Evolutionary conservation across 1,284 basidiomycete species (phyloP), one percentile per base, ranked within the genome.

Genomic region (Apiotrichum gracile): DNA sequence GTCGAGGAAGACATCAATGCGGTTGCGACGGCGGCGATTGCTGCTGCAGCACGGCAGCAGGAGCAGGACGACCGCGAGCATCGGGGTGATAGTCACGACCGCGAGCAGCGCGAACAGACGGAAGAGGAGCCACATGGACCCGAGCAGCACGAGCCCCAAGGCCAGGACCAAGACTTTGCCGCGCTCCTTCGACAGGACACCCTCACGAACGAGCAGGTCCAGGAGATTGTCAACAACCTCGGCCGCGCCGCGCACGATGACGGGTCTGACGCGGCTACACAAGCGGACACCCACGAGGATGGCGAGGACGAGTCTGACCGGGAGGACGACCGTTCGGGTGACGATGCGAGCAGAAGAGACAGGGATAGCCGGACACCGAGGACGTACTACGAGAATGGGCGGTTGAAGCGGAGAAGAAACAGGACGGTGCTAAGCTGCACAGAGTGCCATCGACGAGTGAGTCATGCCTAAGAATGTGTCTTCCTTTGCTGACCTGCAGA

Each of bases 401-500:
- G 64, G 49, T 51, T 57, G 39, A 70, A 70, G 58, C 58, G 67
- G 48, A 64, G 63, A 44, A 49, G 73, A 47, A 73, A 73, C 54
- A 55, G 73, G 45, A 69, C 68, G n/a, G 62, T 65, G 1, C 48
- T 75, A 64, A 74, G 72, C 46, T 74, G 72, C 55, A 53, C 58
- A 41, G 73, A 75, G 44, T 75, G 73, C 60, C 72, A 75, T 58
- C 53, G 73, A 22, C 59, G 73, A 57, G 67, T 68, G 50, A 68
- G 72, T 68, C 0, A 17, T 13, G 29, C 6, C 10, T 16, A n/a
- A 7, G 4, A n/a, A 4, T 12, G 1, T n/a, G 6, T 19, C 7
- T 0, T 39, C 44, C 42, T 51, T 47, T 24, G 27, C 50, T 52
- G 38, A 54, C 43, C 17, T 14, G 0, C 58, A 71, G 68, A 71